A percentile compares a stretch with the other conserved stretches of the same genome.
Evolutionary conservation across 176 grass and related monocot genomes (phyloP).

Genomic region (Triticum urartu): DNA sequence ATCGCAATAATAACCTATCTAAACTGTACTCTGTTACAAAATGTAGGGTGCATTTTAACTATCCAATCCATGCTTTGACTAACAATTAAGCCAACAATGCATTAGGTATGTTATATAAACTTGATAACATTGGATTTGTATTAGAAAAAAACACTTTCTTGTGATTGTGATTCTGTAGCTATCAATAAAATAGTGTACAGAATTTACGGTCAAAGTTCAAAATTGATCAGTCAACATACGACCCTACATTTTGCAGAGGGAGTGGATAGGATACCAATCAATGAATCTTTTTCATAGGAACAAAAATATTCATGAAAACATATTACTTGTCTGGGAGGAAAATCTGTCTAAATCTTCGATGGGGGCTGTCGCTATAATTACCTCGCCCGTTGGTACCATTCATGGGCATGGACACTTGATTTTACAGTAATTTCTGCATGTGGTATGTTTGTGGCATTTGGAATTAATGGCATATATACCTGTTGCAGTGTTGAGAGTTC

Average conservation of each 20-base stretch:
- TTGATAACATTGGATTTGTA: neutral
- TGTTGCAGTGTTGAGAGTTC: slow-evolving; percentile 88
- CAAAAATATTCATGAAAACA: neutral
- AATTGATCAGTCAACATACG: neutral
- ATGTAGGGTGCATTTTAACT: neutral
- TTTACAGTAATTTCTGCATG: neutral
- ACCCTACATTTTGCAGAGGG: neutral
- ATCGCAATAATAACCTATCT: neutral
- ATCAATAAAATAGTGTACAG: neutral
- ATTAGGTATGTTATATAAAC: neutral
- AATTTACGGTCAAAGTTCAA: neutral
- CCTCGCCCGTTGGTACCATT: neutral
- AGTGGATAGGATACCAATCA: neutral
- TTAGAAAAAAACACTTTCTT: neutral
- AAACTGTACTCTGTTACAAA: neutral
- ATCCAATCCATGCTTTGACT: neutral
- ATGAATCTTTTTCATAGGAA: neutral
- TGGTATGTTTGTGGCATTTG: slow-evolving; percentile 5
- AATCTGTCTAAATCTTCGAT: neutral
- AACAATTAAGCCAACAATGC: neutral
- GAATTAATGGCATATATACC: slow-evolving; percentile 23
- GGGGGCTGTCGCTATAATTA: neutral
- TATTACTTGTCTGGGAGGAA: neutral
- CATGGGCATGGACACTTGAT: neutral
- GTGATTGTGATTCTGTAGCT: neutral